Evolutionary conservation across 2,329 filamentous ascomycete species (phyloP), one percentile per base, ranked within the genome.

Genomic region (Fusarium coffeatum): DNA sequence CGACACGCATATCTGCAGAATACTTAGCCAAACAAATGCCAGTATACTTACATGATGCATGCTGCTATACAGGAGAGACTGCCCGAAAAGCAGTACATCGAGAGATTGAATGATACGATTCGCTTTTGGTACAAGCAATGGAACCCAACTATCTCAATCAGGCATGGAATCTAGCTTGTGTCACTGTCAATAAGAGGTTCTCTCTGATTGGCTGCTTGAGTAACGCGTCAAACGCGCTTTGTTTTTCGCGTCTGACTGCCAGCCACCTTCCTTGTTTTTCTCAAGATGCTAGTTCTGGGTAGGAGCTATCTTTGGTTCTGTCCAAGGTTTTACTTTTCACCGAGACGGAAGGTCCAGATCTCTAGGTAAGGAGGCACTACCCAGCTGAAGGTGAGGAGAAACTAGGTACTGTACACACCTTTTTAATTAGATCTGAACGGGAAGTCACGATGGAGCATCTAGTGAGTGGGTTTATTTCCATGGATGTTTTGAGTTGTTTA

Each of bases 221-320:
- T 47, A 55, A 71, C 68, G 68, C 68, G 68, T 62, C 40, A 22
- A 47, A 59, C 48, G 68, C 53, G 60, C 55, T 59, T 49, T 46
- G 32, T 20, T 25, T 69, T 65, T 69, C 68, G 64, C 42, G 59
- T 48, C 28, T 34, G 23, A 55, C n/a, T 30, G 16, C 41, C 59
- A 65, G 51, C 54, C 48, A 61, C 55, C 48, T 64, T 57, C 50
- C 30, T 50, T 40, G 42, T 48, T 59, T 59, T 48, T 59, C 18
- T 37, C 48, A 32, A 20, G 12, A 41, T 28, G 18, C 22, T 51
- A 22, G 32, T 51, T 25, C 8, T 37, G 23, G 23, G 49, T 41
- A 51, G 32, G 32, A 51, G 32, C 9, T 34, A 42, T 34, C 40
- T 37, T 28, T 47, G 23, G 22, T 30, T 55, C 30, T 27, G 45